Evolutionary conservation across 192 early-diverging fungal genomes (phyloP).

Genomic region (Umbelopsis ramanniana): DNA sequence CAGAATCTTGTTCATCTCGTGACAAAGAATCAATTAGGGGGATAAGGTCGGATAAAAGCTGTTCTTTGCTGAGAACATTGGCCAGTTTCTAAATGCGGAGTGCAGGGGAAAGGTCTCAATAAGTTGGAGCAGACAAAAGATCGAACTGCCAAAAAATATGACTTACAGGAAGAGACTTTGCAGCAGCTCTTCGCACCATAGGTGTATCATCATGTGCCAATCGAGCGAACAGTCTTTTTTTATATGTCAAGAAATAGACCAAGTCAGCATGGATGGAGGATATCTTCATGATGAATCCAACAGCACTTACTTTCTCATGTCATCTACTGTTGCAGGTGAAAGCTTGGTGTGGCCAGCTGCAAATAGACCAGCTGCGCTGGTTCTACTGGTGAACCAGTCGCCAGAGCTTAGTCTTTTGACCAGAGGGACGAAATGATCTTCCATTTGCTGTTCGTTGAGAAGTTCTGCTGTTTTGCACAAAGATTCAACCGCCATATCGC

Average conservation of each 20-base stretch:
- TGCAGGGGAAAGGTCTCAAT: not conserved
- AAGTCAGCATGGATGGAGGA: not conserved
- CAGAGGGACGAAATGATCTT: slow-evolving; percentile 89
- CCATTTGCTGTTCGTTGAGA: slow-evolving; percentile 81
- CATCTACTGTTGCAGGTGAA: slow-evolving; percentile 76
- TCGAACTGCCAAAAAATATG: not conserved
- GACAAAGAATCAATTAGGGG: slow-evolving; percentile 88
- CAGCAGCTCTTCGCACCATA: slow-evolving; percentile 96
- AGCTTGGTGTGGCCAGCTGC: slow-evolving; percentile 79
- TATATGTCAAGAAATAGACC: too few species aligned
- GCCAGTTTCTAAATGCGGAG: slow-evolving; percentile 62
- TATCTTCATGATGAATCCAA: too few species aligned
- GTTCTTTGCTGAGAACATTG: slow-evolving; percentile 71
- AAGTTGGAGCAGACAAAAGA: slow-evolving; percentile 11
- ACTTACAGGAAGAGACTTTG: slow-evolving; percentile 78
- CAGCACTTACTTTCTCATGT: slow-evolving; percentile 74
- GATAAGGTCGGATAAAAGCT: slow-evolving; percentile 84
- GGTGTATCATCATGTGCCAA: slow-evolving; percentile 94
- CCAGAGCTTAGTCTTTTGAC: slow-evolving; percentile 89
- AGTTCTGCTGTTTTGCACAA: slow-evolving; percentile 80
- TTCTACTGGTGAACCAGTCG: slow-evolving; percentile 98
- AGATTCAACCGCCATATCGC: slow-evolving; percentile 98
- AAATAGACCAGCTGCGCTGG: slow-evolving; percentile 92
- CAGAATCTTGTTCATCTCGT: slow-evolving; percentile 93
- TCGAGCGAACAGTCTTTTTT: slow-evolving; percentile 69